Evolutionary conservation across 495 filamentous ascomycete genomes (phyloP).

Genomic region (Penicillium canariense): DNA sequence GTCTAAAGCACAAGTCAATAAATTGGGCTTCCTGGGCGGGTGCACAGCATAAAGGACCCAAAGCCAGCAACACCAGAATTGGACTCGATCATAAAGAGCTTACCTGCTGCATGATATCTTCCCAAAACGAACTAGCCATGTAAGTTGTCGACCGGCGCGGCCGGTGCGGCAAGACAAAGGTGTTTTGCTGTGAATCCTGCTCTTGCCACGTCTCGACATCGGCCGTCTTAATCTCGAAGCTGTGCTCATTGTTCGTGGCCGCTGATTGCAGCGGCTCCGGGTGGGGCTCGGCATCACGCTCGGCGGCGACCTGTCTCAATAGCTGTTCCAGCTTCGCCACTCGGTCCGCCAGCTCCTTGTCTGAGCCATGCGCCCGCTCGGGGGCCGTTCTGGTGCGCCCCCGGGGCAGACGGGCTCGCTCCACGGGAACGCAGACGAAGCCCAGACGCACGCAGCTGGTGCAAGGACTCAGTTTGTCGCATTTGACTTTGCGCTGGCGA

Average conservation of each 20-base stretch:
- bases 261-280: background rate
- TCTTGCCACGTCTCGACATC: conserved; percentile 11
- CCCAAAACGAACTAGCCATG: conserved; percentile 33
- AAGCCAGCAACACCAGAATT: background rate
- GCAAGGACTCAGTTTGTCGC: conserved; percentile 72
- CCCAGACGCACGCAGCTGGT: conserved; percentile 62
- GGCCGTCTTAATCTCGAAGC: conserved; percentile 5
- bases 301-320: conserved; percentile 19
- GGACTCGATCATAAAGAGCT: background rate
- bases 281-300: conserved; percentile 8
- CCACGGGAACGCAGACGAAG: conserved; percentile 56
- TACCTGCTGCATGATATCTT: conserved; percentile 35
- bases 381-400: conserved; percentile 42
- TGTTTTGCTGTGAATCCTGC: conserved; percentile 2
- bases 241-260: background rate
- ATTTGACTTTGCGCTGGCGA: conserved; percentile 75
- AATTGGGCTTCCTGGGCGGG: background rate
- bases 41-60: background rate
- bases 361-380: conserved; percentile 12
- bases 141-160: conserved; percentile 20
- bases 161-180: conserved; percentile 6
- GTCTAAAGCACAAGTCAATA: conserved; percentile 10
- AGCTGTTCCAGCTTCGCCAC: conserved; percentile 33
- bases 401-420: conserved; percentile 36
- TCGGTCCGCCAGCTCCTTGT: conserved; percentile 26